These are phyloP conservation scores for Conringia planisiliqua DNA, from an alignment of 345 rosid genomes.

Conservation along the genomic window DNA sequence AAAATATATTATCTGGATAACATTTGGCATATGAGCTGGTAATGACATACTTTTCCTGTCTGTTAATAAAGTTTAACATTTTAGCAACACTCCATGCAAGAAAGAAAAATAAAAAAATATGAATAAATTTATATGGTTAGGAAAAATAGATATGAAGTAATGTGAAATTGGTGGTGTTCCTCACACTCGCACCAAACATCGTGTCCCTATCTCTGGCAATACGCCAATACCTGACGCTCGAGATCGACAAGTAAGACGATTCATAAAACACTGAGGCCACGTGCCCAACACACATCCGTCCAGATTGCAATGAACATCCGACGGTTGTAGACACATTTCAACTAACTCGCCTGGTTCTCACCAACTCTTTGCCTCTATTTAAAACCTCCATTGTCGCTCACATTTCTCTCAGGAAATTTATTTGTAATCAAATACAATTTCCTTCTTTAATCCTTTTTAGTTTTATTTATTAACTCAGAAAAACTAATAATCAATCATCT, in stretches of 20 bases:
- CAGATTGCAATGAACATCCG: conserved; percentile 11
- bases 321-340: conserved; percentile 27
- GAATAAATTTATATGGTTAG: background rate
- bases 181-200: conserved; percentile 14
- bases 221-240: conserved; percentile 10
- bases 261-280: conserved; percentile 9
- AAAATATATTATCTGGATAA: background rate
- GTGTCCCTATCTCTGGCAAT: conserved; percentile 10
- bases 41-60: background rate
- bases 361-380: conserved; percentile 28
- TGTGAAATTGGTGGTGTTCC: background rate
- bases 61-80: background rate
- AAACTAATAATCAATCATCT: background rate
- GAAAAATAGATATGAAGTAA: background rate
- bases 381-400: conserved; percentile 21
- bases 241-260: conserved; percentile 18
- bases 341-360: conserved; percentile 22
- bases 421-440: conserved; percentile 13
- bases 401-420: conserved; percentile 27
- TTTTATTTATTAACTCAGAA: background rate
- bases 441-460: background rate
- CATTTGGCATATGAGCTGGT: background rate
- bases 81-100: background rate
- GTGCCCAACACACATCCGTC: conserved; percentile 12
- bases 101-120: background rate